Conservation (phyloP, 495 filamentous ascomycete species). For the Hypoxylon lienhwacheense region DNA sequence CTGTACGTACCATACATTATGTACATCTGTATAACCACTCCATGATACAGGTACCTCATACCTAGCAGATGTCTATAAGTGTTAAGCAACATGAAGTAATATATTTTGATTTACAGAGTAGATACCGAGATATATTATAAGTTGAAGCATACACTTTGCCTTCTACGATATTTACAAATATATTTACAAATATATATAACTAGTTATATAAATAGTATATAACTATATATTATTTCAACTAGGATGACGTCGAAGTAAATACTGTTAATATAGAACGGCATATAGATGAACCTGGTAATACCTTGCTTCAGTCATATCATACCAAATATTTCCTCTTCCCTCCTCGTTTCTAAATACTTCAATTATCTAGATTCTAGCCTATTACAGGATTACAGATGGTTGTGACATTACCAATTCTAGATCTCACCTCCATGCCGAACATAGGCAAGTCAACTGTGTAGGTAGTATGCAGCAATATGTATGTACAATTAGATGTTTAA, state of each 20-base stretch:
- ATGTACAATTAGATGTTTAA: background rate
- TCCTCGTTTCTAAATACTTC: background rate
- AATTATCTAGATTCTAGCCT: slow-evolving; percentile 2
- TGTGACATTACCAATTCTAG: slow-evolving; percentile 13
- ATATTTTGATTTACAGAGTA: too few species aligned
- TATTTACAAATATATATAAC: background rate
- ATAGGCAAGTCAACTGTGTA: slow-evolving; percentile 4
- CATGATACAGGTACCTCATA: background rate
- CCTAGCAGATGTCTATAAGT: background rate
- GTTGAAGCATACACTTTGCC: too few species aligned
- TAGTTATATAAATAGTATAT: too few species aligned
- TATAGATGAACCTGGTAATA: too few species aligned
- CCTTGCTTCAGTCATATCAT: too few species aligned
- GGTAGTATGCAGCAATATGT: slow-evolving; percentile 4
- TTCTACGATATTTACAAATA: background rate
- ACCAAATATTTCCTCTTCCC: too few species aligned
- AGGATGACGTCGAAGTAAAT: too few species aligned
- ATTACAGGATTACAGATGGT: slow-evolving; percentile 11
- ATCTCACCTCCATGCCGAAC: slow-evolving; percentile 6
- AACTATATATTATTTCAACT: too few species aligned
- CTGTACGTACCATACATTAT: background rate
- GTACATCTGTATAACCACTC: background rate
- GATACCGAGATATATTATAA: too few species aligned
- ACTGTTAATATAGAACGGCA: too few species aligned
- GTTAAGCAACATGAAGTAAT: too few species aligned